A percentile compares a stretch with the other conserved stretches of the same genome.
These are phyloP conservation scores for Penicillium soppii DNA, from an alignment of 495 filamentous ascomycete genomes.

Conservation along the genomic window DNA sequence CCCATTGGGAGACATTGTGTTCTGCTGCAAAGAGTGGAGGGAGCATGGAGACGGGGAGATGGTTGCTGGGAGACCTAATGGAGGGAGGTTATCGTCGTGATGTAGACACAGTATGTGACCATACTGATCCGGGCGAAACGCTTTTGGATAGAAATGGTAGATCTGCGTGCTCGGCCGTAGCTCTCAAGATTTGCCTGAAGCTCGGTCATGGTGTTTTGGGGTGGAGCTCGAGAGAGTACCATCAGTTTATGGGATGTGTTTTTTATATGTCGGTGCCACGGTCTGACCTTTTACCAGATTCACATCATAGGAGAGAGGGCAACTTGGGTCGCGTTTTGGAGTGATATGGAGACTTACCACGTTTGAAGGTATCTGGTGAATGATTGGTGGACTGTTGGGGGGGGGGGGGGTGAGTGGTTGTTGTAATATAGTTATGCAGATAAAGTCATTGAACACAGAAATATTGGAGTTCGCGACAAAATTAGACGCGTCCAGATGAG, in stretches of 20 bases:
- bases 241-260: constrained; percentile 18
- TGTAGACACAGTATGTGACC: background rate
- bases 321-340: constrained; percentile 3
- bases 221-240: constrained; percentile 19
- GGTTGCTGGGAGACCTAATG: background rate
- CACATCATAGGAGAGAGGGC: constrained; percentile 55
- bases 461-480: too few species aligned
- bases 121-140: background rate
- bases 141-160: background rate
- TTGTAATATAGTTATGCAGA: background rate
- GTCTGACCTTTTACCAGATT: constrained; percentile 67
- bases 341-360: background rate
- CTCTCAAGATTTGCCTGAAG: constrained; percentile 1
- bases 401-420: background rate
- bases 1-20: constrained; percentile 1
- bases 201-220: background rate
- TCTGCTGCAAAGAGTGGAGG: constrained; percentile 1
- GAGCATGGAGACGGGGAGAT: background rate
- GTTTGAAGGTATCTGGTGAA: background rate
- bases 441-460: too few species aligned
- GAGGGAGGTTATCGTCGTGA: background rate
- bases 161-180: background rate
- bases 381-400: background rate
- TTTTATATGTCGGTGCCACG: constrained; percentile 19
- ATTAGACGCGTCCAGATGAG: background rate